Evolutionary conservation across 257 asterid species (phyloP).

Genomic region (Fraxinus pennsylvanica): DNA sequence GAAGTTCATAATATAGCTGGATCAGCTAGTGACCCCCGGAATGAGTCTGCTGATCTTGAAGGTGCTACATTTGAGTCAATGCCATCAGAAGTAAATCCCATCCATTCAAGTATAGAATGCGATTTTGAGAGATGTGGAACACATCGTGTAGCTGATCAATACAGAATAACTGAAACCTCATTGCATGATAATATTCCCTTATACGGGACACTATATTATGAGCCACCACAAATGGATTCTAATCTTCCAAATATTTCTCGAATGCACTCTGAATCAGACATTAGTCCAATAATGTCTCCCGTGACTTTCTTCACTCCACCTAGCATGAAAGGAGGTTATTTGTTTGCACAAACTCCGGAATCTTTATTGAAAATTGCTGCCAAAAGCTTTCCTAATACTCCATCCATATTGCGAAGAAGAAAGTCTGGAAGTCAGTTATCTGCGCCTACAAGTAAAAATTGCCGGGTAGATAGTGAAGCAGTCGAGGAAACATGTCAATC

Average conservation of each 20-base stretch:
- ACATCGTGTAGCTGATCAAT: slow-evolving; percentile 35
- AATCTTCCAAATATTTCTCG: slow-evolving; percentile 20
- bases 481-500: slow-evolving; percentile 33
- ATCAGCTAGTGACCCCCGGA: slow-evolving; percentile 30
- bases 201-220: slow-evolving; percentile 65
- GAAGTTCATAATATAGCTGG: slow-evolving; percentile 34
- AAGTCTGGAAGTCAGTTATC: slow-evolving; percentile 39
- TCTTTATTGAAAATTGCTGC: slow-evolving; percentile 85
- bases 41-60: slow-evolving; percentile 43
- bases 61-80: slow-evolving; percentile 32
- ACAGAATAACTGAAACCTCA: slow-evolving; percentile 38
- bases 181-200: slow-evolving; percentile 39
- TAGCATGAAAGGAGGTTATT: slow-evolving; percentile 46
- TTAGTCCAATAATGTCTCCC: slow-evolving; percentile 46
- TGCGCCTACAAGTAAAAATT: slow-evolving; percentile 30
- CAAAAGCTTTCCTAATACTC: slow-evolving; percentile 77
- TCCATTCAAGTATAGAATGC: slow-evolving; percentile 32
- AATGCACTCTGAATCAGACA: slow-evolving; percentile 27
- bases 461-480: slow-evolving; percentile 19
- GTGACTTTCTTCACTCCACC: slow-evolving; percentile 63
- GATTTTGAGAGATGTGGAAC: slow-evolving; percentile 30
- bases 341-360: slow-evolving; percentile 66
- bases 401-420: slow-evolving; percentile 85
- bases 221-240: slow-evolving; percentile 59
- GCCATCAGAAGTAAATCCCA: slow-evolving; percentile 40